These are phyloP conservation scores for Leptographium procerum DNA, from an alignment of 2,329 filamentous ascomycete genomes.

Conservation along the genomic window DNA sequence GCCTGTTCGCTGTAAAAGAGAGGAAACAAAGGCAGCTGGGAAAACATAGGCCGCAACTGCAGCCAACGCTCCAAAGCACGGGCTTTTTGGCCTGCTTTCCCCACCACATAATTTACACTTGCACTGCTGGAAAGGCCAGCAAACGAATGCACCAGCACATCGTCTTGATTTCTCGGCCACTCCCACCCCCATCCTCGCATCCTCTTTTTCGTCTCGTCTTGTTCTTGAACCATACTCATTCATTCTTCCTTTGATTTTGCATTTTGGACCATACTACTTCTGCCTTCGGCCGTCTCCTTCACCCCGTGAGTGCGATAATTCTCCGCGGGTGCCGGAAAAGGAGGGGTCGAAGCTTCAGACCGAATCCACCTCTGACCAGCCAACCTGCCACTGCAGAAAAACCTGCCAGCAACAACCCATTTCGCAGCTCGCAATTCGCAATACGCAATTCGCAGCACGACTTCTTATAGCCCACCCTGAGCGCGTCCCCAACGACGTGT, in stretches of 20 bases:
- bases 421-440: background rate
- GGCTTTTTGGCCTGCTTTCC: background rate
- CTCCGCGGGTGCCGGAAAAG: constrained; percentile 13
- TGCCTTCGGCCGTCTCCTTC: background rate
- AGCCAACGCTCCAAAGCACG: background rate
- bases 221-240: background rate
- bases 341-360: constrained; percentile 13
- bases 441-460: background rate
- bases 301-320: background rate
- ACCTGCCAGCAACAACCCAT: background rate
- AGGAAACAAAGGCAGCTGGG: background rate
- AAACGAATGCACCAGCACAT: constrained; percentile 4
- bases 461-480: background rate
- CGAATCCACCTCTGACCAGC: background rate
- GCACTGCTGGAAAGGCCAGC: background rate
- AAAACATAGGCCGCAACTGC: too few relatives aligned
- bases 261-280: background rate
- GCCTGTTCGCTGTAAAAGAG: background rate
- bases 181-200: background rate
- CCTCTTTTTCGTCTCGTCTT: background rate
- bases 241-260: background rate
- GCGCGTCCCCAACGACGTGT: background rate
- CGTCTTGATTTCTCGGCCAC: background rate
- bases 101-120: background rate
- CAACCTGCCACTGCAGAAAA: background rate